Evolutionary conservation across 1,284 basidiomycete species (phyloP).

Genomic region (Afroboletus lepidellus): DNA sequence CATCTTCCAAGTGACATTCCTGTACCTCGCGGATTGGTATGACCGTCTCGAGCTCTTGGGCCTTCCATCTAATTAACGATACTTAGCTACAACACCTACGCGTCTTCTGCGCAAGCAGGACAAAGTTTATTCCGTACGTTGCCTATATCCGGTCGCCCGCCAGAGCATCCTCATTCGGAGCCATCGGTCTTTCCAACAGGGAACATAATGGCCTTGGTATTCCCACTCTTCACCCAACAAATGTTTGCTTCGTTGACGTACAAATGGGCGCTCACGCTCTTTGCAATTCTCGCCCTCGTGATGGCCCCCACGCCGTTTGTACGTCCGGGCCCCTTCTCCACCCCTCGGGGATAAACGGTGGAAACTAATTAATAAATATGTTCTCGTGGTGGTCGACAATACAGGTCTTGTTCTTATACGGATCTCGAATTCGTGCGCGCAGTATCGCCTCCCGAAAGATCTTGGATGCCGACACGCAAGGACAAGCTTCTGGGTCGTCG

Average conservation of each 20-base stretch:
- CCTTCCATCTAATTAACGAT: background rate
- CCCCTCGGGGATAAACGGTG: background rate
- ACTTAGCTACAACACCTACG: conserved; percentile 64
- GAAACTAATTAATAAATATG: background rate
- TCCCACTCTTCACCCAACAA: conserved; percentile 62
- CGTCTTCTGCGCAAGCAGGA: conserved; percentile 74
- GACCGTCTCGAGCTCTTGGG: conserved; percentile 13
- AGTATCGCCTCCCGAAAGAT: conserved; percentile 58
- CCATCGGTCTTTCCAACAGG: conserved; percentile 35
- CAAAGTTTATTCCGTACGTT: conserved; percentile 65
- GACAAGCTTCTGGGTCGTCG: background rate
- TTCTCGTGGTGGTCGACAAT: background rate
- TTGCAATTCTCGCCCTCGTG: conserved; percentile 54
- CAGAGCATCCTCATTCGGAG: background rate
- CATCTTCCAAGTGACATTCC: conserved; percentile 64
- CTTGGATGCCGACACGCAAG: conserved; percentile 27
- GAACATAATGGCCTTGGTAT: conserved; percentile 54
- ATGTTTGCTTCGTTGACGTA: conserved; percentile 62
- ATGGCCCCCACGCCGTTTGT: conserved; percentile 69
- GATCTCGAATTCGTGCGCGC: conserved; percentile 46
- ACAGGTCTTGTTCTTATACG: conserved; percentile 22
- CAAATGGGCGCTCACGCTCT: conserved; percentile 69
- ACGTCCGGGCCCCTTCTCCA: conserved; percentile 25
- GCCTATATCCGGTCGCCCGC: background rate
- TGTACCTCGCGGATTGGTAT: conserved; percentile 72